A percentile compares a stretch with the other conserved stretches of the same genome.
Conservation (phyloP, 768 basidiomycete species). For the Podaxis carcinomalis region DNA sequence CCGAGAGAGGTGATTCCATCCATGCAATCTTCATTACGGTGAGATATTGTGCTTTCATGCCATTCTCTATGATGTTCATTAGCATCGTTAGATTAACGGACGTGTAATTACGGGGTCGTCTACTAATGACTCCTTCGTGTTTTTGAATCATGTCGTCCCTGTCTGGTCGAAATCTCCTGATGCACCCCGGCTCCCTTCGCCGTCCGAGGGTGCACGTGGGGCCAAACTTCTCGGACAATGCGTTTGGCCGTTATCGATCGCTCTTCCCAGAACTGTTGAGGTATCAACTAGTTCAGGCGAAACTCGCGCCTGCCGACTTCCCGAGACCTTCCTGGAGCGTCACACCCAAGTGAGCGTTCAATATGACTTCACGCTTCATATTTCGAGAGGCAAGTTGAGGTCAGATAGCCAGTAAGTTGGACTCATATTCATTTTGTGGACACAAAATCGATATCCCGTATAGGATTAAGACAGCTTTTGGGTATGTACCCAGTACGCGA, state of each 20-base stretch:
- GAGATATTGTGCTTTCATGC: slow-evolving; percentile 12
- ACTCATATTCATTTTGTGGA: neutral
- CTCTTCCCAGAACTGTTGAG: slow-evolving; percentile 39
- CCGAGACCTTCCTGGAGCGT: slow-evolving; percentile 51
- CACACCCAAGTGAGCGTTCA: slow-evolving; percentile 44
- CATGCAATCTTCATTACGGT: slow-evolving; percentile 43
- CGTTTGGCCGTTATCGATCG: slow-evolving; percentile 45
- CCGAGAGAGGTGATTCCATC: slow-evolving; percentile 49
- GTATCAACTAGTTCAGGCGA: slow-evolving; percentile 32
- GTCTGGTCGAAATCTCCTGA: slow-evolving; percentile 46
- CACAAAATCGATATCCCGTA: neutral
- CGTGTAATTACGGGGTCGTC: slow-evolving; percentile 46
- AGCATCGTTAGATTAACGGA: slow-evolving; percentile 40
- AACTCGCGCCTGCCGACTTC: slow-evolving; percentile 35
- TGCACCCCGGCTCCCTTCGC: slow-evolving; percentile 35
- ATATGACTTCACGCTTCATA: slow-evolving; percentile 43
- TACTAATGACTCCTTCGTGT: slow-evolving; percentile 38
- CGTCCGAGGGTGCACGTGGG: slow-evolving; percentile 33
- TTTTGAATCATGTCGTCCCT: slow-evolving; percentile 37
- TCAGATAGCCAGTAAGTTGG: slow-evolving; percentile 41
- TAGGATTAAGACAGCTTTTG: slow-evolving; percentile 50
- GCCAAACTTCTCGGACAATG: slow-evolving; percentile 44
- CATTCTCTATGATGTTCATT: neutral
- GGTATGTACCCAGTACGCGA: slow-evolving; percentile 43
- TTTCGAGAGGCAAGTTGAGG: slow-evolving; percentile 46